phyloP scores from a whole-genome alignment of 2,329 filamentous ascomycete genomes.

The Cladophialophora carrionii region DNA sequence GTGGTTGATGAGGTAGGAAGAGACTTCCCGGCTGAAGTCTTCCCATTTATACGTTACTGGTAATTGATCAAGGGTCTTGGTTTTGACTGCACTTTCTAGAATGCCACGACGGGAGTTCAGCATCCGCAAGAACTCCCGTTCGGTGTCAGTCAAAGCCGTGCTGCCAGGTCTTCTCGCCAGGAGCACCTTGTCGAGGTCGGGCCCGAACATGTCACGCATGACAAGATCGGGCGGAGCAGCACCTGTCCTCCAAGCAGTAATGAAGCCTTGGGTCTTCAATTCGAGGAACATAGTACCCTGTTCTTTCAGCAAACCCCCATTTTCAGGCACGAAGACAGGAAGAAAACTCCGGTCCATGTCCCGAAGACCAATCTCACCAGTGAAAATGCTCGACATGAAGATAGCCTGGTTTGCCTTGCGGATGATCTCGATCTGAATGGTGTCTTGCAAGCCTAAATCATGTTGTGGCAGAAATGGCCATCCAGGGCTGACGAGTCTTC shows the following conservation, averaged over 20 bases:
- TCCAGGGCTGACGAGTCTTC: conserved; percentile 62
- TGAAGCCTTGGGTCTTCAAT: conserved; percentile 69
- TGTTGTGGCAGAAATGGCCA: conserved; percentile 60
- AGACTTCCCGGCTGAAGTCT: conserved; percentile 64
- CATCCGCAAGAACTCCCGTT: conserved; percentile 63
- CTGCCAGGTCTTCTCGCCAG: conserved; percentile 59
- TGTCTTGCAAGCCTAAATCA: conserved; percentile 57
- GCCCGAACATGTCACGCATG: conserved; percentile 63
- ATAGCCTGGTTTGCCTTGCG: conserved; percentile 68
- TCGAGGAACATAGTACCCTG: conserved; percentile 65
- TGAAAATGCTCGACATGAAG: conserved; percentile 66
- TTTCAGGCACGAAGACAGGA: conserved; percentile 65
- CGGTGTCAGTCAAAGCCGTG: conserved; percentile 59
- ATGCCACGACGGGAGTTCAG: conserved; percentile 60
- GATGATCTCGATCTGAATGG: conserved; percentile 61
- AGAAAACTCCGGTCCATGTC: conserved; percentile 67
- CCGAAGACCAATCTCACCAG: conserved; percentile 66
- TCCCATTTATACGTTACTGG: conserved; percentile 66
- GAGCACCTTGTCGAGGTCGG: conserved; percentile 59
- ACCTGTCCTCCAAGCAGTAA: conserved; percentile 62
- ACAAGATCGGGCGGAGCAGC: conserved; percentile 60
- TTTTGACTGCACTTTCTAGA: conserved; percentile 59
- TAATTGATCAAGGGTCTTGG: conserved; percentile 55
- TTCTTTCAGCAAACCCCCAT: conserved; percentile 60
- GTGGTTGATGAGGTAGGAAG: conserved; percentile 60